Percentiles rank a stretch among this genome's conserved stretches.
Conservation (phyloP, 2,329 filamentous ascomycete species). For the Acephala macrosclerotiorum region DNA sequence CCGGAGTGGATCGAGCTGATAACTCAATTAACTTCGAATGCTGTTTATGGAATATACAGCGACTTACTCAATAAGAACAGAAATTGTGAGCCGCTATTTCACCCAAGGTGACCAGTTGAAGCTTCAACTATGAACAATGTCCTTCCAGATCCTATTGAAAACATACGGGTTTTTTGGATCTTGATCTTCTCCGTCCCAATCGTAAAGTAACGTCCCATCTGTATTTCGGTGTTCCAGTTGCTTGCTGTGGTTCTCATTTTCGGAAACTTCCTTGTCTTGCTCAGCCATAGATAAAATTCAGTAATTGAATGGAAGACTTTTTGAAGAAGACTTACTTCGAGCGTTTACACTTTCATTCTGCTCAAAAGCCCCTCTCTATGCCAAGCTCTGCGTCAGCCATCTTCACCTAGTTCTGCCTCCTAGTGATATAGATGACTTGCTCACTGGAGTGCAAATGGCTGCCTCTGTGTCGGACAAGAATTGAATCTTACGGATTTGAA, state of each 20-base stretch:
- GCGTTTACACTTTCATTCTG: background rate
- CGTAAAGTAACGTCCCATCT: conserved; percentile 18
- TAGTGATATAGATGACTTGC: background rate
- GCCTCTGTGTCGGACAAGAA: too few relatives aligned
- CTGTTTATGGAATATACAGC: background rate
- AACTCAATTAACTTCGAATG: conserved; percentile 42
- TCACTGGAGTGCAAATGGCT: background rate
- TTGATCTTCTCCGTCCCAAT: conserved; percentile 43
- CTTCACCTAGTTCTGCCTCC: background rate
- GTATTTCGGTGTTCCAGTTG: conserved; percentile 17
- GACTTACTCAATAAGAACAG: conserved; percentile 15
- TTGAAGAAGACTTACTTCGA: background rate
- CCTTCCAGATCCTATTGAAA: background rate
- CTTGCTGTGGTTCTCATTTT: background rate
- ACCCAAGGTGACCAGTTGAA: conserved; percentile 46
- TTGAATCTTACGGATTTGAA: too few relatives aligned
- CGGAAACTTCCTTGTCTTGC: background rate
- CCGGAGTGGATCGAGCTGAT: conserved; percentile 47
- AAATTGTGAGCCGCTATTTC: conserved; percentile 44
- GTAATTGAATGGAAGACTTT: background rate
- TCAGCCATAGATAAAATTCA: background rate
- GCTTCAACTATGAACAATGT: background rate
- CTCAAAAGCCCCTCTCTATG: background rate
- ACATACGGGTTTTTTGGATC: conserved; percentile 46
- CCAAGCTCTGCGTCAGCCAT: background rate